Percentiles rank a stretch among this genome's conserved stretches.
Conservation (phyloP, 805 yeast genomes). For the Candida golubevii region DNA sequence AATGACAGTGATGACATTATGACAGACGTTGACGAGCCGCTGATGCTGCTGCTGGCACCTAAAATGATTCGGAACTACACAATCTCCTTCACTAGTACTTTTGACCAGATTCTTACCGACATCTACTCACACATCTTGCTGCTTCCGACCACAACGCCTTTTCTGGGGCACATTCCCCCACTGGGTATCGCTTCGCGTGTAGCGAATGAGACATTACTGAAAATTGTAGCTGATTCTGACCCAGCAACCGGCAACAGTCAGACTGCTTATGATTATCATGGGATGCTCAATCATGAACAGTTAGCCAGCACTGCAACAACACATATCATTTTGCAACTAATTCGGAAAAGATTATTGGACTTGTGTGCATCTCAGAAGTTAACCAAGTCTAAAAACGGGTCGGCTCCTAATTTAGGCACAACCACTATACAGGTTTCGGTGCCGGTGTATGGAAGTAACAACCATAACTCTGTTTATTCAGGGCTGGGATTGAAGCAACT, state of each 20-base stretch:
- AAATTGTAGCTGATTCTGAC: constrained; percentile 18
- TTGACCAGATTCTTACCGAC: constrained; percentile 35
- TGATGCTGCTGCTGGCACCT: constrained; percentile 16
- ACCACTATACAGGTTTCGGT: constrained; percentile 14
- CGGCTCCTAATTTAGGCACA: constrained; percentile 5
- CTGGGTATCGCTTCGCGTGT: constrained; percentile 42
- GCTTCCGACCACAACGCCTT: constrained; percentile 44
- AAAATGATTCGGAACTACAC: constrained; percentile 25
- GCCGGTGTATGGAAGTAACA: constrained; percentile 1
- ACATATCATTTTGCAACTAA: constrained; percentile 38
- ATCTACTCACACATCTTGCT: constrained; percentile 32
- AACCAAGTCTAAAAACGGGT: constrained; percentile 3
- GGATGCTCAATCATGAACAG: constrained; percentile 29
- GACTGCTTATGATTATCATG: constrained; percentile 28
- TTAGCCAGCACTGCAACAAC: constrained; percentile 29
- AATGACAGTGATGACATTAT: constrained; percentile 41
- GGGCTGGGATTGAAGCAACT: constrained; percentile 30
- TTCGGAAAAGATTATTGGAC: constrained; percentile 38
- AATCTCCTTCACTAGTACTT: constrained; percentile 30
- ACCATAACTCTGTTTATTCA: constrained; percentile 10
- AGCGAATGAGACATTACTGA: constrained; percentile 38
- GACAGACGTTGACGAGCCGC: constrained; percentile 36
- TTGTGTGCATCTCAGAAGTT: constrained; percentile 27
- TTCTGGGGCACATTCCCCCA: constrained; percentile 40
- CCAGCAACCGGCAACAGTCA: constrained; percentile 16